phyloP scores from a whole-genome alignment of 2,329 filamentous ascomycete species.

The Trichocomaceae sp. region DNA sequence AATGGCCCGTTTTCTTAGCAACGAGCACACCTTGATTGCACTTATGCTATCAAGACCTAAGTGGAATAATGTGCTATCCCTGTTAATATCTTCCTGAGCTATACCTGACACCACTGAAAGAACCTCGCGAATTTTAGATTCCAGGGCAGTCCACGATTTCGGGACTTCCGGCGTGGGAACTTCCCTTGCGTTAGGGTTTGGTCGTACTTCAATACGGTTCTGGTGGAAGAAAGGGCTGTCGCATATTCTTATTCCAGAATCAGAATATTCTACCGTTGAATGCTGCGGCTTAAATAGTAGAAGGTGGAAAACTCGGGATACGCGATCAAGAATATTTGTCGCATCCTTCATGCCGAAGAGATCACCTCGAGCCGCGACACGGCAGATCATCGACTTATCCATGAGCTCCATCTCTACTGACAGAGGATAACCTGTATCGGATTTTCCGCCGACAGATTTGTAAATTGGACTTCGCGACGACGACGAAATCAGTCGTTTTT shows the following conservation, averaged over 20 bases:
- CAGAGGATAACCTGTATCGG: conserved; percentile 72
- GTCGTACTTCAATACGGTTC: not conserved
- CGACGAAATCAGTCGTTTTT: conserved; percentile 44
- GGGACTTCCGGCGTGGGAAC: not conserved
- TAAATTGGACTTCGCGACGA: conserved; percentile 42
- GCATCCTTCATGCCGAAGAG: conserved; percentile 46
- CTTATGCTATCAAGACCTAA: conserved; percentile 88
- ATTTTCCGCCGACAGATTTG: conserved; percentile 55
- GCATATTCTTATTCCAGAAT: conserved; percentile 55
- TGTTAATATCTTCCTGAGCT: conserved; percentile 51
- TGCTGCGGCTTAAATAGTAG: conserved; percentile 47
- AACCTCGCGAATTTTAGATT: conserved; percentile 39
- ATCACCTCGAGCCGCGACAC: conserved; percentile 60
- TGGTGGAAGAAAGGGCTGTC: conserved; percentile 41
- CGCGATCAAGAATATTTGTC: conserved; percentile 47
- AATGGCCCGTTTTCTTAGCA: conserved; percentile 59
- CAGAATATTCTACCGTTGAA: conserved; percentile 50
- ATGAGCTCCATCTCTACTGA: conserved; percentile 72
- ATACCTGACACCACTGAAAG: conserved; percentile 55
- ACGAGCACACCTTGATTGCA: conserved; percentile 71
- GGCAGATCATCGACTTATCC: conserved; percentile 56
- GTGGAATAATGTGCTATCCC: conserved; percentile 65
- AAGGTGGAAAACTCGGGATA: conserved; percentile 55
- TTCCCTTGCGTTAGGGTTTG: conserved; percentile 2
- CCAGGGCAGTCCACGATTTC: conserved; percentile 26